Percentiles rank a stretch among this genome's conserved stretches.
These are phyloP conservation scores for Ceratocystis albifundus DNA, from an alignment of 2,329 filamentous ascomycete species.

Conservation along the genomic window DNA sequence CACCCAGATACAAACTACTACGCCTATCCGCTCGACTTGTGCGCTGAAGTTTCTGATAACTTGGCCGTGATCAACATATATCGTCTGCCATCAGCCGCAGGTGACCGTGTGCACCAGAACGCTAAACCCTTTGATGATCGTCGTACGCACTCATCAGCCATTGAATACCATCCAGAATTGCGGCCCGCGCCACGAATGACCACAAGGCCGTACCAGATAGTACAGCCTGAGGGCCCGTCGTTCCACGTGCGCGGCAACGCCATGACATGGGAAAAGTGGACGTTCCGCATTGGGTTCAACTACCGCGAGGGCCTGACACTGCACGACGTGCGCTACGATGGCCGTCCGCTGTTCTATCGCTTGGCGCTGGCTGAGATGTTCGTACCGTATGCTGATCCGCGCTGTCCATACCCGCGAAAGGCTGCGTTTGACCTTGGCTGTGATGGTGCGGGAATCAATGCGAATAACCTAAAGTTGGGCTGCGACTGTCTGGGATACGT, in stretches of 20 bases:
- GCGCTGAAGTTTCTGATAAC: conserved; percentile 40
- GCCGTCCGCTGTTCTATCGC: conserved; percentile 55
- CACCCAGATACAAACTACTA: conserved; percentile 45
- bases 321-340: conserved; percentile 56
- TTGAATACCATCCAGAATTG: conserved; percentile 30
- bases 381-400: conserved; percentile 55
- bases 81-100: conserved; percentile 35
- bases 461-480: conserved; percentile 54
- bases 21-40: conserved; percentile 45
- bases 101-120: conserved; percentile 31
- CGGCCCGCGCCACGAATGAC: conserved; percentile 26
- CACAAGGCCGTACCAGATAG: conserved; percentile 33
- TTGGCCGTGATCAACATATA: conserved; percentile 41
- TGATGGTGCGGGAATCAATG: conserved; percentile 50
- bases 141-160: conserved; percentile 2
- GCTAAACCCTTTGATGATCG: conserved; percentile 32
- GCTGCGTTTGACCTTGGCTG: conserved; percentile 61
- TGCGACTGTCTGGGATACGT: conserved; percentile 59
- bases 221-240: conserved; percentile 32
- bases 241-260: conserved; percentile 35
- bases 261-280: conserved; percentile 53
- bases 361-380: conserved; percentile 59
- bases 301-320: conserved; percentile 57
- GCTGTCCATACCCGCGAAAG: conserved; percentile 53
- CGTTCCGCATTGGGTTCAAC: conserved; percentile 58